phyloP scores from a whole-genome alignment of 2,329 filamentous ascomycete genomes.

The Didymella pomorum region DNA sequence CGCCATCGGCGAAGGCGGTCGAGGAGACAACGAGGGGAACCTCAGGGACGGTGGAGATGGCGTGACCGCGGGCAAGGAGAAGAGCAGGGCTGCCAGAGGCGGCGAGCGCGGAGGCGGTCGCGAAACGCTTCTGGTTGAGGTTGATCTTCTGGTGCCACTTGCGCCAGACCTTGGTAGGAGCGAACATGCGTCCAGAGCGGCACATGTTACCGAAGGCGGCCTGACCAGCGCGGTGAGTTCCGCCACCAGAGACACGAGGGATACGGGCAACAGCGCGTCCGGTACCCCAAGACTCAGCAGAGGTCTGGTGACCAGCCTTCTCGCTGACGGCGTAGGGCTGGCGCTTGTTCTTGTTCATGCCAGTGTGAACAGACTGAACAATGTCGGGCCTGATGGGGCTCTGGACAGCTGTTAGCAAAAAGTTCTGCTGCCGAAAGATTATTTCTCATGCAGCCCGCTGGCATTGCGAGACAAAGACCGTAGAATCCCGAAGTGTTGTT shows the following conservation, averaged over 20 bases:
- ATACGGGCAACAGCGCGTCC: slow-evolving; percentile 99
- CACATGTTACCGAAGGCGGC: slow-evolving; percentile 99
- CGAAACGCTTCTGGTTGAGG: slow-evolving; percentile 98
- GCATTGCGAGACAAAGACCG: no score
- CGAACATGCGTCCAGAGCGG: slow-evolving; percentile 99
- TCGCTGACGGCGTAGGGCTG: slow-evolving; percentile 97
- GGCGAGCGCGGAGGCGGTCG: slow-evolving; percentile 95
- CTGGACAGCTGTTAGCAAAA: slow-evolving; percentile 29
- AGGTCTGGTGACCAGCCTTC: slow-evolving; percentile 99
- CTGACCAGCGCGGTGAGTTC: slow-evolving; percentile 99
- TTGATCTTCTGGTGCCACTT: slow-evolving; percentile 99
- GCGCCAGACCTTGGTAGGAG: slow-evolving; percentile 99
- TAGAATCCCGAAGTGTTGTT: no score
- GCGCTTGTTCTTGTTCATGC: slow-evolving; percentile 99
- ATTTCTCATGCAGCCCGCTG: no score
- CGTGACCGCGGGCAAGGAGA: slow-evolving; percentile 96
- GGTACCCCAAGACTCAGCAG: slow-evolving; percentile 99
- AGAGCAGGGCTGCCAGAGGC: slow-evolving; percentile 95
- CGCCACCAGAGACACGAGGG: slow-evolving; percentile 99
- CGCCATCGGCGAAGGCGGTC: slow-evolving; percentile 80
- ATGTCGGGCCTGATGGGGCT: slow-evolving; percentile 98
- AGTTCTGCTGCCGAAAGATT: background rate
- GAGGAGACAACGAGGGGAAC: slow-evolving; percentile 97
- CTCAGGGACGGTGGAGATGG: slow-evolving; percentile 89
- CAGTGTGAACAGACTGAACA: slow-evolving; percentile 98